Percentiles rank a stretch among this genome's conserved stretches.
These are phyloP conservation scores for Metrosideros polymorpha DNA, from an alignment of 441 rosid genomes.

Conservation along the genomic window DNA sequence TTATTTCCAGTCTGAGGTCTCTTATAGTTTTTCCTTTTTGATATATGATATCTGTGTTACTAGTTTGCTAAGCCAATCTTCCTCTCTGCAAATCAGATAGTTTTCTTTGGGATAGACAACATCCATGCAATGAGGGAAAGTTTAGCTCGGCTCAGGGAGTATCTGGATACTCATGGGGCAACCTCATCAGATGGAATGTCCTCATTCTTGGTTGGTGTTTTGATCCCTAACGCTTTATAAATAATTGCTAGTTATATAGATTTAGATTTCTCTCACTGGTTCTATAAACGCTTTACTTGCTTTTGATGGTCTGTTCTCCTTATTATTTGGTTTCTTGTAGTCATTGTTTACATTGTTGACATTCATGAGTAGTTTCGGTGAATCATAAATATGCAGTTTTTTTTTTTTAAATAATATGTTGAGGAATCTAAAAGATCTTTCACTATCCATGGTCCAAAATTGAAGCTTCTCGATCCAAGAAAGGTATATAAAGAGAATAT, in stretches of 20 bases:
- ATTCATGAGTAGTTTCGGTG: not conserved
- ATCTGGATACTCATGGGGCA: constrained; percentile 94
- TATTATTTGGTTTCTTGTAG: not conserved
- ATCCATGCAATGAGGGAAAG: constrained; percentile 99
- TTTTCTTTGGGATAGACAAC: constrained; percentile 97
- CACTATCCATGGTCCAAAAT: not conserved
- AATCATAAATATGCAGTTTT: not conserved
- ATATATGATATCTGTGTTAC: not conserved
- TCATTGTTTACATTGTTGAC: not conserved
- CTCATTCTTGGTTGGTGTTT: constrained; percentile 78
- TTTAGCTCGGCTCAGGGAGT: constrained; percentile 94
- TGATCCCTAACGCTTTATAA: not conserved
- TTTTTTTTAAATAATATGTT: not conserved
- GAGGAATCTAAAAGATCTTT: not conserved
- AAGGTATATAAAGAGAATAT: not conserved
- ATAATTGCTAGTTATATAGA: not conserved
- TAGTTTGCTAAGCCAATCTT: not conserved
- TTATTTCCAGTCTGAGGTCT: constrained; percentile 92
- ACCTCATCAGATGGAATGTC: constrained; percentile 97
- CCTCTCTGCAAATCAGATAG: constrained; percentile 40
- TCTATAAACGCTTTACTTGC: not conserved
- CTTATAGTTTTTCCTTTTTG: constrained; percentile 15
- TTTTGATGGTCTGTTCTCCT: not conserved
- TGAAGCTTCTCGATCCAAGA: not conserved
- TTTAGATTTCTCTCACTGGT: not conserved